These are phyloP conservation scores for Fusarium hainanense DNA, from an alignment of 2,329 filamentous ascomycete genomes.

Conservation along the genomic window DNA sequence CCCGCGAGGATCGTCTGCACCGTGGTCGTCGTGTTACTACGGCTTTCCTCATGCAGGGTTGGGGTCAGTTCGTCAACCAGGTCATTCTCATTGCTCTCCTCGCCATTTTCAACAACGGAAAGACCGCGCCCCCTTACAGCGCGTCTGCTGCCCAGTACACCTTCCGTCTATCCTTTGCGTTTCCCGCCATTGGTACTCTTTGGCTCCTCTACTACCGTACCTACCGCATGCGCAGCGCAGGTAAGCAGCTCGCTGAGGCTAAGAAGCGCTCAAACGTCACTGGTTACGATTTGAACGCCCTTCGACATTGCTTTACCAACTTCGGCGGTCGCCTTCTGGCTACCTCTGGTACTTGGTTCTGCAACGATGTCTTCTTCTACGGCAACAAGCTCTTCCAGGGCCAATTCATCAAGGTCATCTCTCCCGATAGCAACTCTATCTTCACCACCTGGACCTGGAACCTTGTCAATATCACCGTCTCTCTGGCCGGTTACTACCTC, in stretches of 20 bases:
- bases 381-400: constrained; percentile 98
- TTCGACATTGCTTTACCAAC: constrained; percentile 80
- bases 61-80: constrained; percentile 97
- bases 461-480: constrained; percentile 88
- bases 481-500: constrained; percentile 87
- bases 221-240: constrained; percentile 92
- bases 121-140: constrained; percentile 80
- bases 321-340: constrained; percentile 89
- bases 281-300: constrained; percentile 89
- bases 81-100: constrained; percentile 86
- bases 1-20: constrained; percentile 91
- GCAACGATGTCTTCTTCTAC: constrained; percentile 99
- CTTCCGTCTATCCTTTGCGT: constrained; percentile 91
- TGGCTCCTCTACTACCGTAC: constrained; percentile 97
- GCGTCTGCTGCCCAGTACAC: constrained; percentile 84
- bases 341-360: constrained; percentile 91
- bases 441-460: constrained; percentile 94
- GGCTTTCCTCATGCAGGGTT: constrained; percentile 98
- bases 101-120: constrained; percentile 85
- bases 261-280: constrained; percentile 91
- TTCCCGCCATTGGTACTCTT: constrained; percentile 88
- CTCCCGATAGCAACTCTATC: constrained; percentile 74
- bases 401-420: constrained; percentile 88
- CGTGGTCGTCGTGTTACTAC: constrained; percentile 95
- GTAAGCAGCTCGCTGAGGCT: constrained; percentile 81